Base-by-base conservation (phyloP, 805 yeast genomes). In the Candida sakaeoensis region DNA sequence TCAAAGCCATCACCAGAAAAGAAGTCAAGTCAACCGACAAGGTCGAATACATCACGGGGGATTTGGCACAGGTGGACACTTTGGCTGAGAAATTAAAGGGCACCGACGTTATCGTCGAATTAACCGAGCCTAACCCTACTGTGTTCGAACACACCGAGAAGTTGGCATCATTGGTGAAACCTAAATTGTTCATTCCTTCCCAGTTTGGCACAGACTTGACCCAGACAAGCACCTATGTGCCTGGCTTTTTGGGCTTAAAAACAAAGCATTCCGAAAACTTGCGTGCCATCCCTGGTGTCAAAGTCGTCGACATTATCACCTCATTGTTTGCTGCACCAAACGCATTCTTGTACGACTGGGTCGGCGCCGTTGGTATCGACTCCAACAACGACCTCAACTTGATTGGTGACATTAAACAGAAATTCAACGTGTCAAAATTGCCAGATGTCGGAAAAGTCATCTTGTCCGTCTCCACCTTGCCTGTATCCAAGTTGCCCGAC, bases 121-220 rank as follows among this genome's bases (percentile, higher is more conserved):
- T 78, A 32, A 48, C 65, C 30, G 56, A 65, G n/a, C 42, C 55
- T 9, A 48, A 47, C 21, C 65, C 72, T 6, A 52, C 50, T 13
- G 36, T 51, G 14, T 68, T 58, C 23, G 58, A 48, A 1, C 45
- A 60, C n/a, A 42, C 70, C 24, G 75, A 72, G 35, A 68, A 50
- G 17, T 37, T 72, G 6, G 70, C 70, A 2, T 10, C 22, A 5
- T 18, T 51, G 19, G 65, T 63, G 37, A 70, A 72, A 46, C 76
- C 78, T 36, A 71, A 72, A 51, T 52, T 77, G 24, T 79, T 68
- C 59, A 70, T 79, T 46, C 82, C 84, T 23, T 72, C 82, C 2
- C 84, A 79, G 49, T 80, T 74, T 49, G 88, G 86, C 29, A 49
- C 64, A 16, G 78, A 77, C 39, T 36, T 68, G 13, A 52, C 46